Base-by-base conservation (phyloP, 2,329 filamentous ascomycete species). In the Akanthomyces muscarius region DNA sequence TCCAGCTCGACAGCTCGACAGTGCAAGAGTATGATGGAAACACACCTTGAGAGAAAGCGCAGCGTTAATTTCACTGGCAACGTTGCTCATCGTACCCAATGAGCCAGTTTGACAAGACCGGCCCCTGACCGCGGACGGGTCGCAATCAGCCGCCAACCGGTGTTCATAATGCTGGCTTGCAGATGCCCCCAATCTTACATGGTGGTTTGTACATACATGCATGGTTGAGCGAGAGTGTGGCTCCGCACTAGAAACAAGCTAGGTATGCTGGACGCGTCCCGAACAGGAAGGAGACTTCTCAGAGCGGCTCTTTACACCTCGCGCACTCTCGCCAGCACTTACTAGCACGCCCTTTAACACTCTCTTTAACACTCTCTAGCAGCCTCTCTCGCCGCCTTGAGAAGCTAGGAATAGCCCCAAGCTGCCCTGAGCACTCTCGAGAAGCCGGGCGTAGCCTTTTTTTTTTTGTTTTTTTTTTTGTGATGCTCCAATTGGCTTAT, bases 261-360 rank as follows among this genome's bases (percentile, higher is more conserved):
- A 62, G 60, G 28, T 30, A 56, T 42, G 51, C 33, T 30, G 36
- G 30, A 42, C 52, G 60, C 36, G 45, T 54, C 60, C 44, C 42
- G 44, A 55, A 48, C 41, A 36, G 60, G 44, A 50, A 62, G 52
- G 33, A 51, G 52, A 33, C 28, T 38, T 33, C 25, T 23, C 28
- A 16, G 33, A 50, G 52, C 41, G 28, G 59, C 41, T 48, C 41
- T 30, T 30, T 30, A 30, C 28, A 30, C 28, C 28, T 30, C 6
- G 28, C 28, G 28, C 28, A 30, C 28, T 30, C 28, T 30, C 28
- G 28, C 28, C 28, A 30, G 28, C 28, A 30, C 28, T 30, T 30
- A 30, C 28, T 30, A 30, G 28, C 28, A 30, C 4, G 28, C 28
- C 28, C 28, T 30, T 6, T 2, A 5, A 30, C 28, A 30, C 28